Evolutionary conservation across 2,329 filamentous ascomycete genomes (phyloP), one percentile per base, ranked within the genome.

Genomic region (Epicoccum sorghinum): DNA sequence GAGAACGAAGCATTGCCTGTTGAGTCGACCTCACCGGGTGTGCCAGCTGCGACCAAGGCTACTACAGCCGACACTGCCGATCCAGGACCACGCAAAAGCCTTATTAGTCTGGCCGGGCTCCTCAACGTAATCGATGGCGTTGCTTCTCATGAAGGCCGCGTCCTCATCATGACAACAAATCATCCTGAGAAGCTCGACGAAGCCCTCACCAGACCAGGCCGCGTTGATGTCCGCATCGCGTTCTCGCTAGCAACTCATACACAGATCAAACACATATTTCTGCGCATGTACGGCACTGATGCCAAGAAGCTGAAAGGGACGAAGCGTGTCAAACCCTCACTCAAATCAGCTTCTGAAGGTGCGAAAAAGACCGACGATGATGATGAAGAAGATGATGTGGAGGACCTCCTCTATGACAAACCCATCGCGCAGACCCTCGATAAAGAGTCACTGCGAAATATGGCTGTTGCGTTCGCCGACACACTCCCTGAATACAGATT

Each of bases 61-160:
- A 1, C 44, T 7, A 18, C 4, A 22, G 38, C 22, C 25, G 44
- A 54, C 5, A 24, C 18, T 18, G 18, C 18, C 18, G 18, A 33
- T 36, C 4, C 33, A 22, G 51, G 44, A 5, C 43, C 55, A 2
- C 42, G 55, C 23, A 71, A 70, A 44, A 66, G 72, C 12, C 75
- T 82, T n/a, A 90, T 95, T 39, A 90, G 89, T 0, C 81, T 95
- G 2, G 90, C 89, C 0, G 90, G 90, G 0, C 81, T 96, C 1
- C 82, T 96, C 46, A 96, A 96, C 72, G 88, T 89, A 53, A 91
- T 96, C 36, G 90, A 96, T 66, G 89, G 91, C 49, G 89, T 92
- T 1, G 89, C 88, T 1, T 89, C 86, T 3, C 89, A 90, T 64
- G 90, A 93, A 75, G 90, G 89, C 24, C 84, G 89, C 40, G 84